Base-by-base conservation (phyloP, 2,329 filamentous ascomycete species). In the Akanthomyces uredinophilus region DNA sequence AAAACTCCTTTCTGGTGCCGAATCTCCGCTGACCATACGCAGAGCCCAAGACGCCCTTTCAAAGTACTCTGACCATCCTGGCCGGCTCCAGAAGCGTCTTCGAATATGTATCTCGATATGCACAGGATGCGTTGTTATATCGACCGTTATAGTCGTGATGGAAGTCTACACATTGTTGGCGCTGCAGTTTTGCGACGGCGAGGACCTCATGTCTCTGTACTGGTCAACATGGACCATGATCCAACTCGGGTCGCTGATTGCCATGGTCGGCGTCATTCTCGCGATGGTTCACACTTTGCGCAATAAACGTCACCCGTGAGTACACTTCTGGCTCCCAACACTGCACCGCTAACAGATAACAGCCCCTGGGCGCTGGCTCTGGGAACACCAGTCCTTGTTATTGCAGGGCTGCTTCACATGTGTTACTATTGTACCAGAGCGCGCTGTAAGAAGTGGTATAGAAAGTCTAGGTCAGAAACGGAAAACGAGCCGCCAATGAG, bases 141-240 rank as follows among this genome's bases (percentile, higher is more conserved):
- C 81, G 0, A 74, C 79, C 4, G 71, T 72, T 37, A 72, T 79
- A 14, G 74, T 84, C 32, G 72, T 85, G 59, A 76, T 86, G 71
- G 83, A 87, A 68, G 81, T 81, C 16, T 86, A 80, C 62, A 73
- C 75, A 13, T 77, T 85, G 20, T 67, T 84, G 61, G 81, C 81
- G 0, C 70, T 85, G 5, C 81, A 86, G 65, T 87, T 84, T 65
- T 87, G 84, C 65, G 81, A 84, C 43, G 83, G 83, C 11, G 84
- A 87, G 66, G 81, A 85, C 66, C 77, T 86, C 61, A 85, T 85
- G 73, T 78, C 79, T 1, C 72, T 86, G 0, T 86, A 85, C 70
- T 86, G 83, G 83, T 81, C 83, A 0, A 84, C 83, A 2, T 86
- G 83, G 82, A 83, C 82, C 24, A 83, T 84, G 77, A 74, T 85